Conservation (phyloP, 495 filamentous ascomycete species). For the Achaetomiella virescens region DNA sequence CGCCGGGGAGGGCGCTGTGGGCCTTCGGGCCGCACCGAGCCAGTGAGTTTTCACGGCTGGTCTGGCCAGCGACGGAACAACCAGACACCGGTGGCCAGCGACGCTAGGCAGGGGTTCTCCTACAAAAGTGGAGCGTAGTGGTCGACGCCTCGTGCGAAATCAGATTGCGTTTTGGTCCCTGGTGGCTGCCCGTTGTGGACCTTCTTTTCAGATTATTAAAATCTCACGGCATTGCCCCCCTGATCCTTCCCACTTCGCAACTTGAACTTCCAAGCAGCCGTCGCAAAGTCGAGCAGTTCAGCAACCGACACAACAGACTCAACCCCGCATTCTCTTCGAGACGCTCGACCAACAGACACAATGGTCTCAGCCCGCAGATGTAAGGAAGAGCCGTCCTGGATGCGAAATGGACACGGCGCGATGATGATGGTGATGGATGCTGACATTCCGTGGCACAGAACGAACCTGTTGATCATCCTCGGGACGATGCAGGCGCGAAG, state of each 20-base stretch:
- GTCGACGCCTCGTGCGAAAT: neutral
- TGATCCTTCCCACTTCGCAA: neutral
- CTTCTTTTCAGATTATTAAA: neutral
- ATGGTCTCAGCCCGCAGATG: conserved; percentile 51
- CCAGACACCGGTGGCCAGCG: neutral
- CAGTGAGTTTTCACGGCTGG: neutral
- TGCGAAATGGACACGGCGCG: conserved; percentile 1
- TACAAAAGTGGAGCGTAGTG: neutral
- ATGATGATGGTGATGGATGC: conserved; percentile 14
- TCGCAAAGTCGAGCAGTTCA: neutral
- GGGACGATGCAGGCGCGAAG: conserved; percentile 98
- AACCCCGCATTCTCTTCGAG: neutral
- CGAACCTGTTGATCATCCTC: conserved; percentile 89
- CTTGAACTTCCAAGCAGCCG: neutral
- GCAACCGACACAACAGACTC: neutral
- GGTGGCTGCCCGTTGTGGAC: too few relatives aligned
- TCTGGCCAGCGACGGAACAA: neutral
- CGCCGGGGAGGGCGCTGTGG: neutral
- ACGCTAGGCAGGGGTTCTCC: neutral
- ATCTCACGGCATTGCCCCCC: conserved; percentile 1
- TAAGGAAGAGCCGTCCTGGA: conserved; percentile 24
- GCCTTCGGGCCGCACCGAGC: neutral
- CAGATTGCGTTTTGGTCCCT: too few relatives aligned
- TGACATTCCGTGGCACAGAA: conserved; percentile 45
- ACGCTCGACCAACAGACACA: conserved; percentile 19